Evolutionary conservation across 805 yeast species (phyloP), one percentile per base, ranked within the genome.

Genomic region (Yamadazyma paraphyllophila): DNA sequence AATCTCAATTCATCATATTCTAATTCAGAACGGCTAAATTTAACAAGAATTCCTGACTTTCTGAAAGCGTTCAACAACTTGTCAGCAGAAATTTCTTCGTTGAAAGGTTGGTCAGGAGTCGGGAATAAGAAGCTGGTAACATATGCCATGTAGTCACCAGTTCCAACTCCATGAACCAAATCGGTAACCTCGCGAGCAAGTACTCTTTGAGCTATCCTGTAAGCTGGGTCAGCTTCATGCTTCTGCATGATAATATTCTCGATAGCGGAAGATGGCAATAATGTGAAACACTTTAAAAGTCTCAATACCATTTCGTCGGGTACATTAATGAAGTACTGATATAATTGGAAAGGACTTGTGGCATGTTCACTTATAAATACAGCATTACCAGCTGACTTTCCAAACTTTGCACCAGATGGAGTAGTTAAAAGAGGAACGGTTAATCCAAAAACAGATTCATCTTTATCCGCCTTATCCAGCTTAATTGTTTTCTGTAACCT

Each of bases 321-420:
- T 0, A 85, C 73, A 52, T 87, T 86, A 57, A 85, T 79, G 64
- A 94, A 86, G 60, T 83, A 87, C 58, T 94, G 98, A 61, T 85
- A 94, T 52, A 94, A 65, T 39, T 87, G 85, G 63, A 79, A 94
- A 0, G 96, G 82, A 12, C 87, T 74, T 1, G 97, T 92, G 47
- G 86, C 65, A n/a, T 69, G 63, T 7, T 80, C 73, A 57, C 85
- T 91, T 44, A 94, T 81, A 66, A 94, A 94, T 1, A 94, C 80
- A 0, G 99, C 98, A 69, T 94, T 94, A 0, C 98, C 98, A 2
- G 97, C 97, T 45, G 96, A 86, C 60, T 94, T 94, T 26, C 99
- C 99, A 65, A 94, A 91, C 66, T 94, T 94, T 48, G 83, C 94
- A 7, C 99, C 99, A 9, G 81, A 76, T 0, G 96, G 80, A 0